Conservation (phyloP, 2,329 filamentous ascomycete genomes). For the Fusarium temperatum region DNA sequence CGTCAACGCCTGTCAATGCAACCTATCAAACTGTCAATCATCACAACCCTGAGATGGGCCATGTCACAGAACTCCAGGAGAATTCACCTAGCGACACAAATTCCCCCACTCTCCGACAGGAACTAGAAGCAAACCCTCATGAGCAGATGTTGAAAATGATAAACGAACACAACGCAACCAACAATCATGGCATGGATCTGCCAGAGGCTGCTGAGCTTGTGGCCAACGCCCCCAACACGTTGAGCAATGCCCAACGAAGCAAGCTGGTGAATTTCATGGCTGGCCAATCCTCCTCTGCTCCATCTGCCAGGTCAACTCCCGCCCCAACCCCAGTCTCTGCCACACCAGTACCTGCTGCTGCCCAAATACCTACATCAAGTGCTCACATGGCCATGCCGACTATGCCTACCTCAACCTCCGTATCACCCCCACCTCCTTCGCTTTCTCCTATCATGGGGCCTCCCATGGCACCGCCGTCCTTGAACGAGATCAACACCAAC, state of each 20-base stretch:
- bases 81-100: slow-evolving; percentile 56
- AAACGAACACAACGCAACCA: slow-evolving; percentile 68
- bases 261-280: slow-evolving; percentile 69
- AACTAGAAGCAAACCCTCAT: slow-evolving; percentile 66
- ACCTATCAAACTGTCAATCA: slow-evolving; percentile 40
- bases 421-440: slow-evolving; percentile 48
- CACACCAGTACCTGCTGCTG: background rate
- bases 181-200: slow-evolving; percentile 59
- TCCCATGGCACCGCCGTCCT: slow-evolving; percentile 56
- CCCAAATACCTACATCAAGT: slow-evolving; percentile 18
- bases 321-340: slow-evolving; percentile 19
- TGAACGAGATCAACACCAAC: slow-evolving; percentile 73
- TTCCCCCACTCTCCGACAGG: slow-evolving; percentile 62
- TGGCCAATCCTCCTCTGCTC: slow-evolving; percentile 47
- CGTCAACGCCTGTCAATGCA: slow-evolving; percentile 22
- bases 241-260: slow-evolving; percentile 66
- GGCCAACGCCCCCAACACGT: slow-evolving; percentile 62
- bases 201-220: slow-evolving; percentile 61
- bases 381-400: slow-evolving; percentile 30
- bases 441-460: slow-evolving; percentile 61
- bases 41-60: slow-evolving; percentile 59
- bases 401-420: slow-evolving; percentile 34
- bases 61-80: slow-evolving; percentile 70
- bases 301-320: slow-evolving; percentile 36
- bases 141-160: slow-evolving; percentile 73